Conservation (phyloP, 495 filamentous ascomycete genomes). For the Neurospora sp. region DNA sequence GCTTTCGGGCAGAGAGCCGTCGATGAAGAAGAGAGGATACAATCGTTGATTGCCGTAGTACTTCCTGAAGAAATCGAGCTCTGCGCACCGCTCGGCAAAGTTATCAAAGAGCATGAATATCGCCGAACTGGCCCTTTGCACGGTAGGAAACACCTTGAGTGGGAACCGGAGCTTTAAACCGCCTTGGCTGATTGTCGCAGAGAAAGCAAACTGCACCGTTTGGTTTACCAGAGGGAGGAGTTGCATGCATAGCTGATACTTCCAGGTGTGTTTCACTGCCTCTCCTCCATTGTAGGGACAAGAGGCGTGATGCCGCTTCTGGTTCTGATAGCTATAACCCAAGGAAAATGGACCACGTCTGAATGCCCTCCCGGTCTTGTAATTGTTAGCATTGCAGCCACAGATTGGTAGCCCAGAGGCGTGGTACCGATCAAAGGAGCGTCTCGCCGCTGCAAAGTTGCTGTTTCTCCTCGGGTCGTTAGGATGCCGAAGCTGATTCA, state of each 20-base stretch:
- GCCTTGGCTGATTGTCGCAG: neutral
- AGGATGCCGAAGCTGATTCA: neutral
- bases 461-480: neutral
- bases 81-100: neutral
- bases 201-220: neutral
- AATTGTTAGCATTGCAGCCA: neutral
- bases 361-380: neutral
- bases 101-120: neutral
- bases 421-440: neutral
- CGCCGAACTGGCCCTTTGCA: neutral
- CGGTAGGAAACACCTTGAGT: neutral
- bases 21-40: rapidly evolving
- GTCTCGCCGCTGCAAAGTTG: neutral
- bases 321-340: neutral
- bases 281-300: neutral
- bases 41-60: neutral
- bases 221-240: neutral
- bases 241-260: neutral
- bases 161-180: neutral
- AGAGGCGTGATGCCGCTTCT: neutral
- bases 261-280: neutral
- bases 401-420: neutral
- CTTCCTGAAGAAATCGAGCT: neutral
- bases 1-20: neutral
- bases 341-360: neutral